These are phyloP conservation scores for Aspergillus sp. DNA, from an alignment of 2,329 filamentous ascomycete species.

Conservation along the genomic window DNA sequence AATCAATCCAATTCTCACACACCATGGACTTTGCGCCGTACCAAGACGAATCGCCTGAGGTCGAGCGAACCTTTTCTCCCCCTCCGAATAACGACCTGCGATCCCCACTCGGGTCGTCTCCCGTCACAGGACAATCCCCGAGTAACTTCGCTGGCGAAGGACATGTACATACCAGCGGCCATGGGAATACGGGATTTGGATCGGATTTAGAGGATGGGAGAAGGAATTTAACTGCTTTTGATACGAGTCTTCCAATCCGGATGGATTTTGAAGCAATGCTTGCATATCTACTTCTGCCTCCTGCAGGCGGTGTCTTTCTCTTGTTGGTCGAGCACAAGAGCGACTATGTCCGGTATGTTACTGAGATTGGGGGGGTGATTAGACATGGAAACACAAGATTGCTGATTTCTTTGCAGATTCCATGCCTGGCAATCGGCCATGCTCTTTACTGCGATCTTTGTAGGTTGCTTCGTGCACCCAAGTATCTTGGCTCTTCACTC, in stretches of 20 bases:
- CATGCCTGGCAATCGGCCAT: slow-evolving; percentile 93
- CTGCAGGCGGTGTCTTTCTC: slow-evolving; percentile 74
- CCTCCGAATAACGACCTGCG: slow-evolving; percentile 44
- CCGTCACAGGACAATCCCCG: slow-evolving; percentile 36
- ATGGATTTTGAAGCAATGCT: slow-evolving; percentile 85
- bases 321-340: slow-evolving; percentile 86
- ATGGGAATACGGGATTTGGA: slow-evolving; percentile 33
- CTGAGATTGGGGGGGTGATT: not conserved
- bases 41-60: slow-evolving; percentile 83
- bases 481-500: slow-evolving; percentile 2
- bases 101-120: slow-evolving; percentile 46
- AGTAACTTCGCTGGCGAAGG: slow-evolving; percentile 31
- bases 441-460: slow-evolving; percentile 63
- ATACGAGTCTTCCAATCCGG: slow-evolving; percentile 78
- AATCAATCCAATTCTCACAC: not conserved
- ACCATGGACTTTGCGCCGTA: slow-evolving; percentile 94
- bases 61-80: slow-evolving; percentile 70
- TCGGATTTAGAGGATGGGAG: slow-evolving; percentile 44
- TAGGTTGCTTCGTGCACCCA: slow-evolving; percentile 22
- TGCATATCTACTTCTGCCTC: slow-evolving; percentile 78
- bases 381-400: not conserved
- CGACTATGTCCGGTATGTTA: slow-evolving; percentile 77
- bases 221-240: slow-evolving; percentile 68
- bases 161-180: slow-evolving; percentile 18
- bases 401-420: slow-evolving; percentile 50